phyloP scores from a whole-genome alignment of 306 rosid species.

The Inga laurina region DNA sequence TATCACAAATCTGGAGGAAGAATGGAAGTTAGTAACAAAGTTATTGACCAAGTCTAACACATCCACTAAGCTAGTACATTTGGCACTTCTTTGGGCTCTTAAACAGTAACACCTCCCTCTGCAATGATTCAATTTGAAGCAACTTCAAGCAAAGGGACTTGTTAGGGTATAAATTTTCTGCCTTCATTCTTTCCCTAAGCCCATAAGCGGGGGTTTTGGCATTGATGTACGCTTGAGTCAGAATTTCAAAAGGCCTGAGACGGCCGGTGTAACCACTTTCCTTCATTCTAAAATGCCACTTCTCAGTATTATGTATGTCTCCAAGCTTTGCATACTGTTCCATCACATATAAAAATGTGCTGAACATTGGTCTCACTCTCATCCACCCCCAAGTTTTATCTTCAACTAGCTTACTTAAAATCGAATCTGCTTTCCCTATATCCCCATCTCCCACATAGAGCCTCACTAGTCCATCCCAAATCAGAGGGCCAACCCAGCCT shows the following conservation, averaged over 20 bases:
- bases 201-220: conserved; percentile 34
- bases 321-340: conserved; percentile 30
- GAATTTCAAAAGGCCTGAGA: conserved; percentile 9
- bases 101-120: neutral
- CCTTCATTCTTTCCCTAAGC: conserved; percentile 31
- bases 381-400: neutral
- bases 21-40: neutral
- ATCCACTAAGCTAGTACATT: conserved; percentile 4
- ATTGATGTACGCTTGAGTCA: conserved; percentile 26
- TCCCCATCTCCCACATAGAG: conserved; percentile 23
- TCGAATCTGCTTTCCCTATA: conserved; percentile 23
- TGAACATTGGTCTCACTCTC: conserved; percentile 19
- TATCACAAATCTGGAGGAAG: neutral
- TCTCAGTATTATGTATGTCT: conserved; percentile 34
- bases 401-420: conserved; percentile 16
- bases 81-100: neutral
- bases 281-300: conserved; percentile 30
- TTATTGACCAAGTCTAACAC: neutral
- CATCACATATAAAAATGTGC: conserved; percentile 21
- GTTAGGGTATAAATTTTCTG: conserved; percentile 23
- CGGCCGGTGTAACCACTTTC: conserved; percentile 12
- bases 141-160: neutral
- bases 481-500: conserved; percentile 20
- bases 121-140: conserved; percentile 4
- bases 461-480: conserved; percentile 33